These are phyloP conservation scores for Quercus variabilis DNA, from an alignment of 306 rosid genomes.

Conservation along the genomic window DNA sequence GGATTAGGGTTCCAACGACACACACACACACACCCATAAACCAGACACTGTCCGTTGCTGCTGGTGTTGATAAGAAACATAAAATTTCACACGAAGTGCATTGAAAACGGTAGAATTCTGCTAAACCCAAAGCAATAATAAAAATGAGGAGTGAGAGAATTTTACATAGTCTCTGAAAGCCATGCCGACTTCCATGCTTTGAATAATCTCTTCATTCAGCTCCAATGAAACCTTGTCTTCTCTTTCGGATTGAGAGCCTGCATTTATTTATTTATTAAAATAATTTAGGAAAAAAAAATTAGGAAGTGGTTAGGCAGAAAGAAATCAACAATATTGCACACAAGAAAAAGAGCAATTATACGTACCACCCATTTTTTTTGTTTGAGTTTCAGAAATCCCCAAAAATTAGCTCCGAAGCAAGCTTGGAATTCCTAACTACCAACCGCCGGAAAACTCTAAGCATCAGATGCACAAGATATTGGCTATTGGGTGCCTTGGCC, in stretches of 20 bases:
- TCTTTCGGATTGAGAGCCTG: constrained; percentile 64
- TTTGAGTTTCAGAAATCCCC: background rate
- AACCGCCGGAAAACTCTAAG: background rate
- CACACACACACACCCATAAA: background rate
- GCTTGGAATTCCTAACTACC: background rate
- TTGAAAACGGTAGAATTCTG: background rate
- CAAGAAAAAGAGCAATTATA: background rate
- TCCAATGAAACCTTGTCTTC: constrained; percentile 94
- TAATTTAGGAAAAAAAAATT: background rate
- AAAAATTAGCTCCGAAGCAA: background rate
- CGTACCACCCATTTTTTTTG: constrained; percentile 54
- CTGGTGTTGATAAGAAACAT: background rate
- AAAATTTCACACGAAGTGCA: background rate
- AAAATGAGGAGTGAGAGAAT: background rate
- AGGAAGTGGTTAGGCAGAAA: background rate
- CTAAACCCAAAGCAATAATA: background rate
- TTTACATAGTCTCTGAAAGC: constrained; percentile 83
- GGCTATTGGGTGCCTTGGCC: too few relatives aligned
- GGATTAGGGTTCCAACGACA: background rate
- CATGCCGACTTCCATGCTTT: constrained; percentile 98
- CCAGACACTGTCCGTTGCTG: background rate
- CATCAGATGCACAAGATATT: background rate
- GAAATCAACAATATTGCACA: background rate
- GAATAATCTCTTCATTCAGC: constrained; percentile 86
- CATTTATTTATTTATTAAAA: background rate